Evolutionary conservation across 495 filamentous ascomycete species (phyloP), one percentile per base, ranked within the genome.

Genomic region (Recurvomyces mirabilis): DNA sequence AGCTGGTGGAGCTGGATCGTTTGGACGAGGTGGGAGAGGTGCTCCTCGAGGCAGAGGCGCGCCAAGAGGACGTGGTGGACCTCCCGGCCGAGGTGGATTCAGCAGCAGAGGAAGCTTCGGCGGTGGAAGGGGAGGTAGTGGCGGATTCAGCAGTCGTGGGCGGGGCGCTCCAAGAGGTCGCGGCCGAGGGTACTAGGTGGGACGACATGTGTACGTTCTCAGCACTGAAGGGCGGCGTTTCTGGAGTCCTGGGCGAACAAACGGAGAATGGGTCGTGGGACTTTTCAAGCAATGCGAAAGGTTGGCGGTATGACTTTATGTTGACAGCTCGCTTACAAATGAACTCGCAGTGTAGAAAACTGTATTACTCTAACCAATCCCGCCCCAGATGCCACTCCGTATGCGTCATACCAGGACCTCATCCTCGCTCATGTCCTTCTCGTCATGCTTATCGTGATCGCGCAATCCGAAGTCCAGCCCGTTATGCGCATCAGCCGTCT

Each of bases 1-100:
- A 54, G 65, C 69, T 44, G 71, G 74, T 38, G 52, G 4, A 56
- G 60, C 21, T 44, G 37, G 40, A 60, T 47, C 48, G 64, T 65
- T 52, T 57, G 57, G 56, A 60, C 64, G 44, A 65, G 56, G 56
- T 57, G 57, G 56, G 60, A 65, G 44, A 65, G 56, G 56, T 4
- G 54, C 43, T 15, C 55, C 52, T 11, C 43, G 57, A 24, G 57
- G 54, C 11, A 47, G 57, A 13, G 56, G 56, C 33, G 38, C 11
- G 23, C 30, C 31, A 12, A 22, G 58, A 25, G 59, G 59, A 18
- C 36, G 45, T 11, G 29, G 48, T 25, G 47, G 54, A 28, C 43
- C 24, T 19, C 15, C 33, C 13, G 33, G 58, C 45, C 41, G 48
- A 7, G 35, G 51, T 23, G 41, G 49, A 10, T 54, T 51, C 30